Evolutionary conservation across 2,329 filamentous ascomycete genomes (phyloP), one percentile per base, ranked within the genome.

Genomic region (Tolypocladium tundrense): DNA sequence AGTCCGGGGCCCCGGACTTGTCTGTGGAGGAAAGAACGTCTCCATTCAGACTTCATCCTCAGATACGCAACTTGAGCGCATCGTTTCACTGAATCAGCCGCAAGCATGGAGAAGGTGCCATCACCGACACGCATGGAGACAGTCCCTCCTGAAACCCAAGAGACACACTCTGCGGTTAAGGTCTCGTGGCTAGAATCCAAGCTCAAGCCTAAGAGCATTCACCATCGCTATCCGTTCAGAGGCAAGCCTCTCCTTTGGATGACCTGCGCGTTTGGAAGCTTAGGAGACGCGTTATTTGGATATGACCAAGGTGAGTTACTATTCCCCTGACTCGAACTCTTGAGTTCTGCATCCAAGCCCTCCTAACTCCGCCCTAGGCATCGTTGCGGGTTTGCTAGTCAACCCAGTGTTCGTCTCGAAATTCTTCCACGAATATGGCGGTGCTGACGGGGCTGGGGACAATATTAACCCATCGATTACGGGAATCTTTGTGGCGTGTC

Each of bases 211-310:
- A 57, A 54, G n/a, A 54, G 7, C 11, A 57, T 57, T 31, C 52
- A 39, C 14, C 37, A 21, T 35, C 58, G 58, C 10, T 61, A 60
- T 43, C 57, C 57, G 14, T 58, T 61, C 52, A 61, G 41, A n/a
- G 60, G 60, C 14, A 60, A 60, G 37, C 42, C 60, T 43, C 57
- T 61, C 1, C 58, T 61, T 10, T 61, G 57, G 48, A 58, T 58
- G 56, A 58, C 60, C 14, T 61, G 60, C 43, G 60, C 60, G 4
- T 61, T 61, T 45, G 60, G 60, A 39, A 60, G 58, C 39, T 55
- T 61, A 19, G 60, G 60, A 24, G 60, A 61, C 51, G 60, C 60
- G 24, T 37, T 61, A 33, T 61, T 61, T n/a, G 60, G 60, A 14
- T 61, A 60, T 45, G 57, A 60, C 35, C 57, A 58, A 40, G 59